Evolutionary conservation across 2,329 filamentous ascomycete species (phyloP).

Genomic region (Furcasterigmium furcatum): DNA sequence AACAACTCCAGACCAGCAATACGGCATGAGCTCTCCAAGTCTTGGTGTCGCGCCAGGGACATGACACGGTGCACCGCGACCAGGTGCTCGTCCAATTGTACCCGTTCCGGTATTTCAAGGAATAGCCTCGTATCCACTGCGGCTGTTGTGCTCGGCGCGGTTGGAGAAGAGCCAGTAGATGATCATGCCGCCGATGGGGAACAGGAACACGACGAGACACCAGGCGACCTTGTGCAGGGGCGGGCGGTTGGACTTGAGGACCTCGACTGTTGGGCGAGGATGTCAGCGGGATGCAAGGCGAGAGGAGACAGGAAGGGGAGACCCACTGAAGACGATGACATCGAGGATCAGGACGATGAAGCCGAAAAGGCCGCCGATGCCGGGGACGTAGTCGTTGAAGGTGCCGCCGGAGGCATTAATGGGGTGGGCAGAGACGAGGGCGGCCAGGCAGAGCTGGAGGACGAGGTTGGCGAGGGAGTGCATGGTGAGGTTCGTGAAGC

Average conservation of each 20-base stretch:
- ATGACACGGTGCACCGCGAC: too few relatives aligned
- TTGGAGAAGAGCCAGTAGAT: conserved; percentile 65
- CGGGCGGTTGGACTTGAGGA: conserved; percentile 61
- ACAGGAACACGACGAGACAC: conserved; percentile 61
- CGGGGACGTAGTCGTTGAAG: conserved; percentile 27
- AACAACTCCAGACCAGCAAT: too few relatives aligned
- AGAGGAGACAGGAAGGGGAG: background rate
- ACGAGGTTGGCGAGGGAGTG: conserved; percentile 32
- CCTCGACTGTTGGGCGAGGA: conserved; percentile 54
- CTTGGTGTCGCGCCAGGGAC: too few relatives aligned
- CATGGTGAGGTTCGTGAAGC: too few relatives aligned
- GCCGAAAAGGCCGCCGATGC: conserved; percentile 55
- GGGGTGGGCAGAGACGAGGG: conserved; percentile 45
- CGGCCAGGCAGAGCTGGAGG: conserved; percentile 50
- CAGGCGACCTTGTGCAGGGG: conserved; percentile 56
- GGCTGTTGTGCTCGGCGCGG: conserved; percentile 50
- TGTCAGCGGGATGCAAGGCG: conserved; percentile 8
- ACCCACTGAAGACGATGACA: conserved; percentile 60
- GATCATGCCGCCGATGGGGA: conserved; percentile 59
- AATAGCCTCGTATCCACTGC: conserved; percentile 52
- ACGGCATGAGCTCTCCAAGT: too few relatives aligned
- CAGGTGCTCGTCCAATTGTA: too few relatives aligned
- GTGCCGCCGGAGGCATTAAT: conserved; percentile 39
- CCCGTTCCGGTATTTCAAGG: conserved; percentile 17
- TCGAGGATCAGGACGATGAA: conserved; percentile 61